Percentiles rank a stretch among this genome's conserved stretches.
These are phyloP conservation scores for Talaromyces piceae DNA, from an alignment of 2,329 filamentous ascomycete genomes.

Conservation along the genomic window DNA sequence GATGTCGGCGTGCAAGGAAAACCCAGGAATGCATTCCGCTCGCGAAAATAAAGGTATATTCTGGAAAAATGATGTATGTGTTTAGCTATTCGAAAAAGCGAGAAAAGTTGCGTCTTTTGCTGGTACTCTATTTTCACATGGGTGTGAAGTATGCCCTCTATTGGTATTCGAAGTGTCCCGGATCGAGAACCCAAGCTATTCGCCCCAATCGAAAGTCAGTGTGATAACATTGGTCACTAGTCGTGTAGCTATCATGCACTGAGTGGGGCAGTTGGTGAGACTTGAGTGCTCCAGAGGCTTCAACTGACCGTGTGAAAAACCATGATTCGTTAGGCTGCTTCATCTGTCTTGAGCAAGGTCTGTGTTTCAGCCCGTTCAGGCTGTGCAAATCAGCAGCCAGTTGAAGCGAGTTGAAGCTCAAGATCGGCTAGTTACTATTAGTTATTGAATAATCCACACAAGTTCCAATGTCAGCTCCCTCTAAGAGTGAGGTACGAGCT, in stretches of 20 bases:
- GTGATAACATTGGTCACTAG: not conserved
- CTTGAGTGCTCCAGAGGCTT: not conserved
- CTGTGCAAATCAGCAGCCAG: not conserved
- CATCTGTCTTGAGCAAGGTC: not conserved
- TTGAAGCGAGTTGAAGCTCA: not conserved
- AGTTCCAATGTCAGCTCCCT: too few species aligned
- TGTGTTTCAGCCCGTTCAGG: not conserved
- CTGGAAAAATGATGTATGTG: not conserved
- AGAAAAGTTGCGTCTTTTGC: not conserved
- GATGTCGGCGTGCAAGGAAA: slow-evolving; percentile 66
- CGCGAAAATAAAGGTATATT: slow-evolving; percentile 4
- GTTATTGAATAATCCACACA: not conserved
- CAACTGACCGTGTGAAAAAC: not conserved
- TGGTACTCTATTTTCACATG: not conserved
- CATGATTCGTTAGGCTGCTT: not conserved
- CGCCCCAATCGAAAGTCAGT: too few species aligned
- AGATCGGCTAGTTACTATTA: not conserved
- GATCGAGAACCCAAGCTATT: not conserved
- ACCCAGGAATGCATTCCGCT: slow-evolving; percentile 52
- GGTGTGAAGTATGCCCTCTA: not conserved
- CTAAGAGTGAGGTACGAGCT: too few species aligned
- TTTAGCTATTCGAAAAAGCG: not conserved
- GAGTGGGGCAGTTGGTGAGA: not conserved
- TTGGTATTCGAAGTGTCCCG: not conserved
- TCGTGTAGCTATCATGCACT: not conserved